These are phyloP conservation scores for Endocladia muricata DNA, from an alignment of 31 red algal genomes.

Conservation along the genomic window DNA sequence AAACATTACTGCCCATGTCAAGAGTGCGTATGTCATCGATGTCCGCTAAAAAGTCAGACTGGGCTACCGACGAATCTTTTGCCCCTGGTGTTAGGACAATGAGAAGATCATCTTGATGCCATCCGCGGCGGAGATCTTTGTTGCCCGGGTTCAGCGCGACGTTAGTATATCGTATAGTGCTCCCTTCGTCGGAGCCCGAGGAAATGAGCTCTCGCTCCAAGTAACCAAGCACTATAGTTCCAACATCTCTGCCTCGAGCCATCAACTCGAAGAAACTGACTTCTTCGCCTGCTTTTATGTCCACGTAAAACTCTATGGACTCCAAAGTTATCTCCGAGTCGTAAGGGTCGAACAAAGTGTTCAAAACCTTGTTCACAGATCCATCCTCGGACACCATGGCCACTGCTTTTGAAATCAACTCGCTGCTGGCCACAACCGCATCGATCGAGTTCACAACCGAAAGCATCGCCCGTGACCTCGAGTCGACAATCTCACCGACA, in stretches of 20 bases:
- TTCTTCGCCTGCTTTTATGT: slow-evolving; percentile 26
- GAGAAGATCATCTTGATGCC: slow-evolving; percentile 57
- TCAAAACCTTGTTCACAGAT: slow-evolving; percentile 57
- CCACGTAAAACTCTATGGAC: slow-evolving; percentile 44
- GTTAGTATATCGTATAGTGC: slow-evolving; percentile 45
- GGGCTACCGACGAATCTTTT: slow-evolving; percentile 23
- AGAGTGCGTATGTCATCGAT: slow-evolving; percentile 2
- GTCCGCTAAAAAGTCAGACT: slow-evolving; percentile 35
- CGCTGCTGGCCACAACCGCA: slow-evolving; percentile 66
- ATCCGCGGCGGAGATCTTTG: slow-evolving; percentile 48
- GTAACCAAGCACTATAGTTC: slow-evolving; percentile 53
- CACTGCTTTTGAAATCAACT: slow-evolving; percentile 66
- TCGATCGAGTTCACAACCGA: slow-evolving; percentile 68
- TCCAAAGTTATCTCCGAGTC: slow-evolving; percentile 65
- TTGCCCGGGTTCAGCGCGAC: slow-evolving; percentile 41
- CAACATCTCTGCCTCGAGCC: slow-evolving; percentile 53
- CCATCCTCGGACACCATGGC: slow-evolving; percentile 69
- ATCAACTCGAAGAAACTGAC: slow-evolving; percentile 73
- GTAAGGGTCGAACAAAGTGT: slow-evolving; percentile 62
- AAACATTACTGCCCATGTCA: neutral
- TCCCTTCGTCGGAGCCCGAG: slow-evolving; percentile 16
- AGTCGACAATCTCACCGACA: slow-evolving; percentile 68
- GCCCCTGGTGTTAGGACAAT: slow-evolving; percentile 54
- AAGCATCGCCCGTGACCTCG: slow-evolving; percentile 55
- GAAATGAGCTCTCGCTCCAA: slow-evolving; percentile 39